phyloP scores from a whole-genome alignment of 1,284 basidiomycete genomes.

The Tilletia walkeri region DNA sequence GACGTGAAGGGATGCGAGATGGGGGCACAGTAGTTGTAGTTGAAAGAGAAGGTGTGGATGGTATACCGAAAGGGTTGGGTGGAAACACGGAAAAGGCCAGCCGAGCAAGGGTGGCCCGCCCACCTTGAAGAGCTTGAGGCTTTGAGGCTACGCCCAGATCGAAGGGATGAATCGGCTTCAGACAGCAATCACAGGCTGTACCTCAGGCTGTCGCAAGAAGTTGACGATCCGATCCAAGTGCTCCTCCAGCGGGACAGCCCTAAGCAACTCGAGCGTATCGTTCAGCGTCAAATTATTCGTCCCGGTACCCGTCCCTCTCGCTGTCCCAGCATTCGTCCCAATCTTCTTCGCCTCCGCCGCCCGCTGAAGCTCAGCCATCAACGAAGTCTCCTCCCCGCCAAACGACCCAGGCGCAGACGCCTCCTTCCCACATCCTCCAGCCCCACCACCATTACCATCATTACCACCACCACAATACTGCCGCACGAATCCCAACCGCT shows the following conservation, averaged over 20 bases:
- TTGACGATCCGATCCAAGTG: conserved; percentile 16
- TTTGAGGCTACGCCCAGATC: too few relatives aligned
- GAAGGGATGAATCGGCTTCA: neutral
- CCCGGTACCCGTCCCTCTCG: neutral
- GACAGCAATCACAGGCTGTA: neutral
- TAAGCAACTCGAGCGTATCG: conserved; percentile 9
- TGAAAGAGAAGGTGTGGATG: too few relatives aligned
- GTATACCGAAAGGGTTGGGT: too few relatives aligned
- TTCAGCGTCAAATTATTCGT: neutral
- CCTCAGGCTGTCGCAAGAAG: conserved; percentile 13
- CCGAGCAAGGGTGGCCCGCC: too few relatives aligned
- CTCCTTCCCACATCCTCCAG: neutral
- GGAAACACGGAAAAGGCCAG: too few relatives aligned
- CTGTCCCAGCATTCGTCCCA: neutral
- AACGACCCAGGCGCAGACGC: neutral
- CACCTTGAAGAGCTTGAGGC: too few relatives aligned
- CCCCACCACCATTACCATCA: neutral
- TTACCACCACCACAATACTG: neutral
- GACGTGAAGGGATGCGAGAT: too few relatives aligned
- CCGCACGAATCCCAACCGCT: conserved; percentile 6
- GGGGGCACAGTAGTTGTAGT: too few relatives aligned
- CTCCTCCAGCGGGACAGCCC: conserved; percentile 6
- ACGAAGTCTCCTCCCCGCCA: neutral
- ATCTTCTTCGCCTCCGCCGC: neutral
- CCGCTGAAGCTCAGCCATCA: neutral